Evolutionary conservation across 2,329 filamentous ascomycete species (phyloP), one percentile per base, ranked within the genome.

Genomic region (Ophiocordyceps unilateralis): DNA sequence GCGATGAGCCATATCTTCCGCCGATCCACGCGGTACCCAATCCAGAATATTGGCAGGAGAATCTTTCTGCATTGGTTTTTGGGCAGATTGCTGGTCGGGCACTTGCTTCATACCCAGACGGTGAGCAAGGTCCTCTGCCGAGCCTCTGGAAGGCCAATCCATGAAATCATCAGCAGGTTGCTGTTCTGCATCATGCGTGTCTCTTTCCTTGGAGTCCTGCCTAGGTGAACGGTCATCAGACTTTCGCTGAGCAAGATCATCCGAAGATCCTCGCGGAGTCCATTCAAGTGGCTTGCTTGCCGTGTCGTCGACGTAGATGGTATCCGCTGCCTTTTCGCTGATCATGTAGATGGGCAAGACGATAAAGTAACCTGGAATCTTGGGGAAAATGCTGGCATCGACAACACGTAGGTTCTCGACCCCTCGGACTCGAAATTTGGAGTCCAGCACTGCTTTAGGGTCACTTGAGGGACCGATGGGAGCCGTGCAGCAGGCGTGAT

Each of bases 401-500:
- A 78, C 74, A 15, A 77, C 74, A n/a, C 75, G 58, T 41, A 78
- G 55, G 0, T 66, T 66, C 3, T 59, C 54, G 2, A 74, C 66
- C 5, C 72, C 72, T 17, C 67, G 58, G 2, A 78, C 74, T 17
- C 65, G 60, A 53, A 77, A 74, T 42, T 66, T 60, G 0, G 60
- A 62, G 51, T 78, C 70, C 44, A 78, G 51, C 2, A 77, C 72
- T 2, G 72, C 73, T 55, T 64, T 67, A 1, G 61, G 55, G 52
- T 78, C 74, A 30, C 58, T 58, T 36, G 69, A 67, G 1, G 60
- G 56, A 3, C 75, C 74, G 44, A 78, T 78, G 1, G 70, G 63
- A 41, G 64, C 69, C 0, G 72, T 73, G 44, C 68, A 71, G 2
- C 64, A 70, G 4, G 71, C 70, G 53, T 78, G 74, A 53, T 77